Evolutionary conservation across 148 eudicot genomes (phyloP).

Genomic region (Arctostaphylos glauca): DNA sequence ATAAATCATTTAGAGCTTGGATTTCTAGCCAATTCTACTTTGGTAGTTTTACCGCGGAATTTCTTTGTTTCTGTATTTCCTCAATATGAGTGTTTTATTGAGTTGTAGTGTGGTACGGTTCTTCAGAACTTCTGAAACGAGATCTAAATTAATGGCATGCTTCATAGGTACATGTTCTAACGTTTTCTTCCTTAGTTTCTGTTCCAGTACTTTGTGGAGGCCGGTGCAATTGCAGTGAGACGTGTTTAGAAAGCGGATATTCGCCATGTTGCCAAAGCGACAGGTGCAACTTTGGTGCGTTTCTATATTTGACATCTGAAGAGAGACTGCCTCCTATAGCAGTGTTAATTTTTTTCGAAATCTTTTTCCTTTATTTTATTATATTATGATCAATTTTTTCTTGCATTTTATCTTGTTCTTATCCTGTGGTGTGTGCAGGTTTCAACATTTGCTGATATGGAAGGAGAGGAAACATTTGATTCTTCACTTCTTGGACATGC

Average conservation of each 20-base stretch:
- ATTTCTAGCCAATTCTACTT: too few species aligned
- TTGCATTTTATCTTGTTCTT: neutral
- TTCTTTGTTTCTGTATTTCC: too few species aligned
- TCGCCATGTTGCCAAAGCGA: slow-evolving; percentile 95
- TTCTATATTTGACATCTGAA: neutral
- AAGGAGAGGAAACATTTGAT: slow-evolving; percentile 98
- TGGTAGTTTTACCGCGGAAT: too few species aligned
- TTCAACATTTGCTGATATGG: slow-evolving; percentile 97
- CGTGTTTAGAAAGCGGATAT: slow-evolving; percentile 88
- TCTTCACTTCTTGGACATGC: slow-evolving; percentile 84
- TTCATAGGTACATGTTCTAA: neutral
- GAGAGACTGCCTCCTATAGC: neutral
- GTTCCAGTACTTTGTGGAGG: slow-evolving; percentile 87
- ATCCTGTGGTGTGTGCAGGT: slow-evolving; percentile 45
- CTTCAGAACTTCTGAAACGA: neutral
- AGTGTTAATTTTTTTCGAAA: neutral
- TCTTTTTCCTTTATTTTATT: neutral
- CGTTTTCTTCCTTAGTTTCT: neutral
- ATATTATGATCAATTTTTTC: neutral
- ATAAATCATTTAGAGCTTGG: too few species aligned
- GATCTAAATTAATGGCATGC: neutral
- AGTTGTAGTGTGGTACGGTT: neutral
- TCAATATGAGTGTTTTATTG: too few species aligned
- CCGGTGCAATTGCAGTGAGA: slow-evolving; percentile 95
- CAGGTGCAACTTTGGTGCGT: slow-evolving; percentile 87